Conservation (phyloP, 768 basidiomycete species). For the Xerocomus potaroensis region DNA sequence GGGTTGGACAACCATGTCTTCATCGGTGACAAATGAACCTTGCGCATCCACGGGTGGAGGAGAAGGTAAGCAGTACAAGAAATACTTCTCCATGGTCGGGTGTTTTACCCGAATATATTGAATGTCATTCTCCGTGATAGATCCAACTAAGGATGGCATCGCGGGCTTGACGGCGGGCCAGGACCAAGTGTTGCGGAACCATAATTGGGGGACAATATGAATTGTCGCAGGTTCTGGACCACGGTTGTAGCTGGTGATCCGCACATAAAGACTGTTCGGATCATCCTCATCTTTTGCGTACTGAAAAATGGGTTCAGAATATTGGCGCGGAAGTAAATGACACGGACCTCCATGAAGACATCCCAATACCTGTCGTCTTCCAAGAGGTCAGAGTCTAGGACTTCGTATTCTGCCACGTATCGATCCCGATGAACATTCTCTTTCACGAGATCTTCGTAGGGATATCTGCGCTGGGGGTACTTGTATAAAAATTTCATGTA, state of each 20-base stretch:
- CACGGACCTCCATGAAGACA: slow-evolving; percentile 88
- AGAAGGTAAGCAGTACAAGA: slow-evolving; percentile 86
- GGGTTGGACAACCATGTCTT: slow-evolving; percentile 60
- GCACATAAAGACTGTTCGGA: slow-evolving; percentile 82
- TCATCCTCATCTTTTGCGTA: slow-evolving; percentile 97
- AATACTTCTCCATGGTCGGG: slow-evolving; percentile 65
- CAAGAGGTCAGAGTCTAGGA: slow-evolving; percentile 88
- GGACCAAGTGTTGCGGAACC: slow-evolving; percentile 99
- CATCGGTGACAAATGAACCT: slow-evolving; percentile 60
- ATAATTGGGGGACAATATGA: slow-evolving; percentile 92
- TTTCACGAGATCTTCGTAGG: slow-evolving; percentile 88
- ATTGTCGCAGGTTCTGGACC: slow-evolving; percentile 93
- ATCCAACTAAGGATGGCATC: slow-evolving; percentile 57
- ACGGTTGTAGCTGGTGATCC: slow-evolving; percentile 95
- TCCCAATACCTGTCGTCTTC: slow-evolving; percentile 98
- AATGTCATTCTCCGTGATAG: slow-evolving; percentile 44
- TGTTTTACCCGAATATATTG: slow-evolving; percentile 71
- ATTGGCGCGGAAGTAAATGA: neutral
- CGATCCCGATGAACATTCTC: slow-evolving; percentile 82
- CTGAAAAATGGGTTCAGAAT: slow-evolving; percentile 36
- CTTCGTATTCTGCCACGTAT: slow-evolving; percentile 88
- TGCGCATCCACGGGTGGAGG: slow-evolving; percentile 83
- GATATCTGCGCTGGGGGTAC: slow-evolving; percentile 89
- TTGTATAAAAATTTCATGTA: slow-evolving; percentile 99
- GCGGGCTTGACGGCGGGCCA: slow-evolving; percentile 72